phyloP scores from a whole-genome alignment of 2,329 filamentous ascomycete genomes.

The Colletotrichum paranaense region DNA sequence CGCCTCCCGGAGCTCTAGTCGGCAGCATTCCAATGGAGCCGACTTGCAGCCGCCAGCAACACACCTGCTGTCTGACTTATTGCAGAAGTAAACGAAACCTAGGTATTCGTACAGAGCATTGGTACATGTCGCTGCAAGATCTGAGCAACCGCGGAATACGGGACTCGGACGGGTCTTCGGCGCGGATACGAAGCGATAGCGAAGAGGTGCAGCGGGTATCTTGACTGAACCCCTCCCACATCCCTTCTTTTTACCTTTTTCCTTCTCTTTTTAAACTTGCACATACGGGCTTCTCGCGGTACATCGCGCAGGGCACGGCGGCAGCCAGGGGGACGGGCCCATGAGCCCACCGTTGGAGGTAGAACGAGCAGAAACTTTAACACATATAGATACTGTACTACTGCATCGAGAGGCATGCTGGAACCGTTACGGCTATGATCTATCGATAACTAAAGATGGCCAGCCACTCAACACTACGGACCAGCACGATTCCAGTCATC shows the following conservation, averaged over 20 bases:
- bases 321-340: background rate
- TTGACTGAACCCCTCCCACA: constrained; percentile 21
- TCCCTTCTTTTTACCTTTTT: constrained; percentile 20
- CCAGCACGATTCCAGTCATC: background rate
- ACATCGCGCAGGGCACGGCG: constrained; percentile 2
- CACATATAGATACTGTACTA: background rate
- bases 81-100: background rate
- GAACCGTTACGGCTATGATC: background rate
- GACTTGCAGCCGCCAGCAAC: constrained; percentile 4
- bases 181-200: constrained; percentile 14
- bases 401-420: background rate
- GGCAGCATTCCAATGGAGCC: constrained; percentile 6
- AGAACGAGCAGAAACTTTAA: background rate
- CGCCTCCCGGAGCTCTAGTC: constrained; percentile 1
- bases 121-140: background rate
- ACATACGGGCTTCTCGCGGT: constrained; percentile 5
- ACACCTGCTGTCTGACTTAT: background rate
- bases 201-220: constrained; percentile 11
- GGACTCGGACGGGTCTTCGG: constrained; percentile 1
- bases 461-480: background rate
- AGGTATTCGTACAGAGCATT: background rate
- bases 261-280: background rate
- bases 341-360: constrained; percentile 6
- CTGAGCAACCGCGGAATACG: background rate
- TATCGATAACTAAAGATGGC: background rate